Evolutionary conservation across 805 yeast species (phyloP).

Genomic region (Saccharomyces kudriavzevii): DNA sequence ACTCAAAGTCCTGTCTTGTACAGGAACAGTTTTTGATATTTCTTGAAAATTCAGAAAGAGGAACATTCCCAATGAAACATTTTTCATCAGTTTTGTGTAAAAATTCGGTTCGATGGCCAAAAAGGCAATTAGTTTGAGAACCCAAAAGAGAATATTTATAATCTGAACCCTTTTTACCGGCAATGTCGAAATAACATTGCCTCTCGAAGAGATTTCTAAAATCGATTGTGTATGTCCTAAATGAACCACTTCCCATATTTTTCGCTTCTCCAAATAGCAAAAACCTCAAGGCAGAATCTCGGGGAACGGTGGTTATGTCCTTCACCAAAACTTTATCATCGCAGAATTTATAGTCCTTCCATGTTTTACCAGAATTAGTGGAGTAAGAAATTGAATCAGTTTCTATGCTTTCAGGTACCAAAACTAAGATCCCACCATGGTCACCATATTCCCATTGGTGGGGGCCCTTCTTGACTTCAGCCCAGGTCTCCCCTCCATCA

Average conservation of each 20-base stretch:
- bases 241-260: slow-evolving; percentile 37
- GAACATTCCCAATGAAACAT: slow-evolving; percentile 59
- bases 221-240: slow-evolving; percentile 47
- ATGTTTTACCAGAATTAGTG: slow-evolving; percentile 68
- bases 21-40: slow-evolving; percentile 68
- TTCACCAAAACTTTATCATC: slow-evolving; percentile 46
- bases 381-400: slow-evolving; percentile 61
- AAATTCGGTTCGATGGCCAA: slow-evolving; percentile 62
- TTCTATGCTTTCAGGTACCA: slow-evolving; percentile 51
- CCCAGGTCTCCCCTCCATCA: slow-evolving; percentile 93
- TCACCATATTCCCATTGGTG: slow-evolving; percentile 96
- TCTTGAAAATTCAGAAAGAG: slow-evolving; percentile 49
- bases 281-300: slow-evolving; percentile 80
- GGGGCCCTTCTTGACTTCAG: slow-evolving; percentile 62
- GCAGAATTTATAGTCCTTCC: slow-evolving; percentile 61
- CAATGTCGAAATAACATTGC: slow-evolving; percentile 46
- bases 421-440: slow-evolving; percentile 76
- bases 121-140: slow-evolving; percentile 46
- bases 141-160: slow-evolving; percentile 57
- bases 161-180: slow-evolving; percentile 42
- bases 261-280: slow-evolving; percentile 49
- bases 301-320: slow-evolving; percentile 84
- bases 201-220: slow-evolving; percentile 44
- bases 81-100: slow-evolving; percentile 49
- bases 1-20: slow-evolving; percentile 80